Conservation (phyloP, 169 alveolate genomes). For the Plasmodium chabaudi region DNA sequence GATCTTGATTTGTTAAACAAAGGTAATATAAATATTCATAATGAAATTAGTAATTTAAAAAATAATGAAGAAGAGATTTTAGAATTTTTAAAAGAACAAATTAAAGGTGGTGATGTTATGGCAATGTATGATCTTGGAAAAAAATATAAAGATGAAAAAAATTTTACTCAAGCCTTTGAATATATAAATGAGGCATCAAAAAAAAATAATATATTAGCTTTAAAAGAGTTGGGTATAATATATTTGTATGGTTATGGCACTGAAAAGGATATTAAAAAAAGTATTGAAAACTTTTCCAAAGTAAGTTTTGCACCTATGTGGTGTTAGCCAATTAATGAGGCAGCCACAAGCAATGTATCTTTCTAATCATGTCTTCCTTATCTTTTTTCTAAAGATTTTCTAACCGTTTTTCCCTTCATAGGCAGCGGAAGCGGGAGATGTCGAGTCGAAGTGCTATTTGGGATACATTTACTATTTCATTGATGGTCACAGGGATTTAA, state of each 20-base stretch:
- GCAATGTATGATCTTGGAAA: conserved; percentile 73
- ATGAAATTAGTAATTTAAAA: conserved; percentile 60
- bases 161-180: conserved; percentile 56
- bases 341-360: not conserved
- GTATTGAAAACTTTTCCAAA: conserved; percentile 58
- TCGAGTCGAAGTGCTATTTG: conserved; percentile 71
- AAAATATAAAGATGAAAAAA: conserved; percentile 74
- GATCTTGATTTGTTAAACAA: conserved; percentile 43
- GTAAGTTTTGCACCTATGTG: conserved; percentile 1
- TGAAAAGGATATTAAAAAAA: conserved; percentile 28
- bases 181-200: conserved; percentile 73
- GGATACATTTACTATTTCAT: conserved; percentile 71
- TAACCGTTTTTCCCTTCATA: not conserved
- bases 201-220: conserved; percentile 64
- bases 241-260: conserved; percentile 69
- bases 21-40: conserved; percentile 60
- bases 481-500: conserved; percentile 34
- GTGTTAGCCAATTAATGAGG: no score
- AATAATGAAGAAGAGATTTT: conserved; percentile 73
- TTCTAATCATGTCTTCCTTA: not conserved
- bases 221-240: conserved; percentile 62
- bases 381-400: not conserved
- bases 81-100: conserved; percentile 69
- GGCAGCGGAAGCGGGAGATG: conserved; percentile 77
- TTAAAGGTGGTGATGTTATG: conserved; percentile 76